phyloP scores from a whole-genome alignment of 371 early-diverging fungal species.

The Lichtheimia ramosa region DNA sequence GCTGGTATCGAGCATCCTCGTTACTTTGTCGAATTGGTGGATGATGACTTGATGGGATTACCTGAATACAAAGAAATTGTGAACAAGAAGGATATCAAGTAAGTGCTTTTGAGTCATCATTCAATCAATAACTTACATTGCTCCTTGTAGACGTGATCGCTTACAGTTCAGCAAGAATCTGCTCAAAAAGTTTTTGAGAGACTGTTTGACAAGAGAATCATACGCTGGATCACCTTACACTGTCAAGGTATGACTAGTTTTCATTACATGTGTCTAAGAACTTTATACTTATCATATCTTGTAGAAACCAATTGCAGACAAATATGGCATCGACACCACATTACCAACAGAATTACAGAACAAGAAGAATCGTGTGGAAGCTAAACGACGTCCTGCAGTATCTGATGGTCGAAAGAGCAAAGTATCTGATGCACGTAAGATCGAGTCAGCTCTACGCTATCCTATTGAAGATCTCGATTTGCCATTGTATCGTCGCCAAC shows the following conservation, averaged over 20 bases:
- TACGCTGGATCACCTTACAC: constrained; percentile 78
- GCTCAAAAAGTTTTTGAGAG: constrained; percentile 69
- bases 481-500: constrained; percentile 34
- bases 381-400: constrained; percentile 23
- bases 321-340: constrained; percentile 50
- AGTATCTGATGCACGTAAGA: constrained; percentile 21
- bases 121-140: not conserved
- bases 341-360: constrained; percentile 49
- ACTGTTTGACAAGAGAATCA: constrained; percentile 63
- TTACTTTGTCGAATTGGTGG: constrained; percentile 26
- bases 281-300: not conserved
- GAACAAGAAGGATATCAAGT: constrained; percentile 32
- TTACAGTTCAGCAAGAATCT: constrained; percentile 68
- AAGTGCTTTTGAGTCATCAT: constrained; percentile 2
- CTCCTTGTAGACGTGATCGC: constrained; percentile 58
- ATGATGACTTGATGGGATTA: constrained; percentile 36
- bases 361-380: constrained; percentile 40
- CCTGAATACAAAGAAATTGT: constrained; percentile 37
- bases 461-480: constrained; percentile 66
- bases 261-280: not conserved
- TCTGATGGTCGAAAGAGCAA: not conserved
- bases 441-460: constrained; percentile 47
- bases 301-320: constrained; percentile 27
- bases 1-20: not conserved
- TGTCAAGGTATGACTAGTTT: constrained; percentile 47